Conservation (phyloP, 495 filamentous ascomycete genomes). For the Cetradonia linearis region DNA sequence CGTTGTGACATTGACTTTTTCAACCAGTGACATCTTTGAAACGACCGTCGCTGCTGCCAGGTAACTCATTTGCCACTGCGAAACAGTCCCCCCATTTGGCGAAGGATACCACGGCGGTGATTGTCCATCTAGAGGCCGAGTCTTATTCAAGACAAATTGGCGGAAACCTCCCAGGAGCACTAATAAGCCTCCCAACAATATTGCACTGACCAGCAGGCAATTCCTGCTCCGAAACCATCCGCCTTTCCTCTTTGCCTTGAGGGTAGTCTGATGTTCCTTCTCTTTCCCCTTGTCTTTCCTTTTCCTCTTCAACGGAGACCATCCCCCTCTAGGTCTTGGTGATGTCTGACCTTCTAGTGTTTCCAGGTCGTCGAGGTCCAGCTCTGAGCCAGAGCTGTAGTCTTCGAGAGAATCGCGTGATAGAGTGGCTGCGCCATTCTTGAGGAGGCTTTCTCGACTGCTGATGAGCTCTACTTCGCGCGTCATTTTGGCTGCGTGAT, state of each 20-base stretch:
- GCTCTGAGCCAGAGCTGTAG: conserved; percentile 15
- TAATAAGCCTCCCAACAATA: conserved; percentile 14
- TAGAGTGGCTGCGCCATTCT: conserved; percentile 7
- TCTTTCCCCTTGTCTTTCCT: conserved; percentile 12
- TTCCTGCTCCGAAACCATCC: conserved; percentile 18
- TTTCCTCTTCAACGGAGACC: conserved; percentile 11
- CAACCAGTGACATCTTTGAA: conserved; percentile 67
- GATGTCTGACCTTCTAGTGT: conserved; percentile 1
- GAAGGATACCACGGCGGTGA: conserved; percentile 79
- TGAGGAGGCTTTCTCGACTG: conserved; percentile 20
- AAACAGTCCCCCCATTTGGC: conserved; percentile 66
- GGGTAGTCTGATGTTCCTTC: conserved; percentile 2
- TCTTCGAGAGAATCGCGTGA: conserved; percentile 35
- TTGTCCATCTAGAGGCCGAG: conserved; percentile 19
- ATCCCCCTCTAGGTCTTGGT: conserved; percentile 16
- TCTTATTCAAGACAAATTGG: conserved; percentile 10
- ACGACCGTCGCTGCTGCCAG: conserved; percentile 72
- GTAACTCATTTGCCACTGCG: conserved; percentile 69
- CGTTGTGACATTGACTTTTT: conserved; percentile 93
- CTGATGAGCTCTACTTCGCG: conserved; percentile 11
- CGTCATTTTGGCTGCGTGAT: conserved; percentile 3
- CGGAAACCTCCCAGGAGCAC: conserved; percentile 9
- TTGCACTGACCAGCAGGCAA: conserved; percentile 14
- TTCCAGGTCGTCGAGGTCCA: conserved; percentile 16
- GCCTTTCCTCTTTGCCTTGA: conserved; percentile 14